Evolutionary conservation across 768 basidiomycete genomes (phyloP).

Genomic region (Cystobasidium ongulense): DNA sequence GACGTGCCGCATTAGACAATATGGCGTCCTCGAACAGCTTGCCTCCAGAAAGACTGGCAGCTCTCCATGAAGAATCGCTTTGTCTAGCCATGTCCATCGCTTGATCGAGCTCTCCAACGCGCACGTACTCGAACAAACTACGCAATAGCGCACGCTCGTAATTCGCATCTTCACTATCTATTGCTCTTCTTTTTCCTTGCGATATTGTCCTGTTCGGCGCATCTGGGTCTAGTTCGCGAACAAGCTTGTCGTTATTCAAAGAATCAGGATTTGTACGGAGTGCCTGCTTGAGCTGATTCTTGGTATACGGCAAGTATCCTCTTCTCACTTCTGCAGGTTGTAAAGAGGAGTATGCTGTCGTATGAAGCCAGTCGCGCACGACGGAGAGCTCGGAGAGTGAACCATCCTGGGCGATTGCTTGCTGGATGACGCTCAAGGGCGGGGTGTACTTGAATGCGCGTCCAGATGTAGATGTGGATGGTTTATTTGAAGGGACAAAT

Average conservation of each 20-base stretch:
- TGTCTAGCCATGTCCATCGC: constrained; percentile 72
- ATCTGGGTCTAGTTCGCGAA: constrained; percentile 72
- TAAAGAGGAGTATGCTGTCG: constrained; percentile 53
- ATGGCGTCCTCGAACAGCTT: constrained; percentile 66
- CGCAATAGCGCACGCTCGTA: constrained; percentile 72
- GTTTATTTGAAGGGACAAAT: background rate
- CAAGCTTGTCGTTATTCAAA: constrained; percentile 50
- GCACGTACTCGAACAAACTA: constrained; percentile 69
- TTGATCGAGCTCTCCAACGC: constrained; percentile 74
- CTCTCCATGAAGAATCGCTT: constrained; percentile 84
- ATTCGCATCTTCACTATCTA: constrained; percentile 47
- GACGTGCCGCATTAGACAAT: constrained; percentile 44
- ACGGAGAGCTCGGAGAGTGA: constrained; percentile 55
- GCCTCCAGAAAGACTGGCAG: constrained; percentile 78
- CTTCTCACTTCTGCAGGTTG: constrained; percentile 62
- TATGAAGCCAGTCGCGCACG: constrained; percentile 81
- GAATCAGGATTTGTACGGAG: constrained; percentile 47
- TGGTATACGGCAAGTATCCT: constrained; percentile 75
- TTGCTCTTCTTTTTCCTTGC: background rate
- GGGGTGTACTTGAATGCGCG: constrained; percentile 8
- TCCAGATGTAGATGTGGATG: background rate
- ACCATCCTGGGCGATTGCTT: constrained; percentile 13
- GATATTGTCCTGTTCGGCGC: constrained; percentile 51
- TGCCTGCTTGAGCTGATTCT: constrained; percentile 62
- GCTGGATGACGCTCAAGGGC: constrained; percentile 18